Conservation (phyloP, 106 monocot species). For the Acorus calamus region DNA sequence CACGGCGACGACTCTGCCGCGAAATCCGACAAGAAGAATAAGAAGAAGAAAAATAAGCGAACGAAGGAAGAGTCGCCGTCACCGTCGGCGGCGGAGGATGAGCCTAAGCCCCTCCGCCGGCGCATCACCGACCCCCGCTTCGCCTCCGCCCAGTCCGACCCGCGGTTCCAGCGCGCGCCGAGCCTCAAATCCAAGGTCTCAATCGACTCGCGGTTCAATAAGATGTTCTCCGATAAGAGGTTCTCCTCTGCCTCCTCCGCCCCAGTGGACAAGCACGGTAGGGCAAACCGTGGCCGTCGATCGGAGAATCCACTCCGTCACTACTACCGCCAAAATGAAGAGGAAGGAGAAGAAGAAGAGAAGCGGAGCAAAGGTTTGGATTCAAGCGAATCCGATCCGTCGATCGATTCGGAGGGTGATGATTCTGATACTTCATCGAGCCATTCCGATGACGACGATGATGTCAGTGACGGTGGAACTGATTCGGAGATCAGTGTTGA, state of each 20-base stretch:
- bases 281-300: slow-evolving; percentile 45
- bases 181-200: slow-evolving; percentile 47
- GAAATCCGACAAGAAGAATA: too few species aligned
- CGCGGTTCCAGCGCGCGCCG: slow-evolving; percentile 65
- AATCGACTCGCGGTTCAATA: slow-evolving; percentile 57
- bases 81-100: too few species aligned
- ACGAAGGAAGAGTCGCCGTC: too few species aligned
- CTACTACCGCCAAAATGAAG: slow-evolving; percentile 55
- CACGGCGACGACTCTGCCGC: too few species aligned
- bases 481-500: background rate
- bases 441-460: slow-evolving; percentile 25
- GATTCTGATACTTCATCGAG: slow-evolving; percentile 3
- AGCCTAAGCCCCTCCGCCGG: too few species aligned
- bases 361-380: slow-evolving; percentile 4
- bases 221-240: slow-evolving; percentile 45
- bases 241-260: slow-evolving; percentile 39
- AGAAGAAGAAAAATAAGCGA: too few species aligned
- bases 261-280: slow-evolving; percentile 50
- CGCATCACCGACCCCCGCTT: slow-evolving; percentile 56
- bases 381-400: slow-evolving; percentile 8
- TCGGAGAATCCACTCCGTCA: slow-evolving; percentile 28
- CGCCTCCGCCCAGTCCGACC: slow-evolving; percentile 53
- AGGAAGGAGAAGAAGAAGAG: slow-evolving; percentile 2
- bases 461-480: slow-evolving; percentile 31
- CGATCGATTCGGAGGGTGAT: slow-evolving; percentile 6